These are phyloP conservation scores for Rubia yunnanensis DNA, from an alignment of 257 asterid genomes.

Conservation along the genomic window DNA sequence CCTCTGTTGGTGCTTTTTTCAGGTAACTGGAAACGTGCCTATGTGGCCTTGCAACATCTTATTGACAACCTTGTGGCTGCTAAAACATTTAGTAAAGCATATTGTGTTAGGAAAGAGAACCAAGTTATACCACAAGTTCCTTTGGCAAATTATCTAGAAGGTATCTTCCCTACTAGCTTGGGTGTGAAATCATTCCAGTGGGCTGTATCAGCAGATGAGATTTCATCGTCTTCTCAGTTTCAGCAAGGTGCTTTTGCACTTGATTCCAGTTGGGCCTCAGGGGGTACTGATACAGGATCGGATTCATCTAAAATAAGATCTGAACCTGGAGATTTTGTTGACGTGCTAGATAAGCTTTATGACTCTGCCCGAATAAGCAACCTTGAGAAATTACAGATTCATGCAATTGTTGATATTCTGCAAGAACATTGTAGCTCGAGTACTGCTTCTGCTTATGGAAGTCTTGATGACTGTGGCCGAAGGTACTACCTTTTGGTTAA, in stretches of 20 bases:
- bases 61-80: conserved; percentile 38
- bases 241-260: conserved; percentile 35
- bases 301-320: conserved; percentile 40
- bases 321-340: conserved; percentile 47
- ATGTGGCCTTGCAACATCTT: conserved; percentile 71
- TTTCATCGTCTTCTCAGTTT: conserved; percentile 30
- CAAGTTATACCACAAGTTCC: conserved; percentile 47
- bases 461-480: conserved; percentile 95
- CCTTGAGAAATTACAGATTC: conserved; percentile 68
- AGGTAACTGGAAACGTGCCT: conserved; percentile 90
- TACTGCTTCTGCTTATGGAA: conserved; percentile 64
- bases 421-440: conserved; percentile 59
- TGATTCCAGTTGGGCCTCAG: conserved; percentile 31
- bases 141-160: conserved; percentile 74
- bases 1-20: conserved; percentile 1
- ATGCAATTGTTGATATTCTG: conserved; percentile 60
- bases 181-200: conserved; percentile 51
- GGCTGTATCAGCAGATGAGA: conserved; percentile 27
- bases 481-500: conserved; percentile 34
- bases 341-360: conserved; percentile 51
- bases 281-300: conserved; percentile 27
- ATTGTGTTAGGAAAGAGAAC: conserved; percentile 24
- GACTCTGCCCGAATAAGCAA: conserved; percentile 30
- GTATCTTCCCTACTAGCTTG: conserved; percentile 39
- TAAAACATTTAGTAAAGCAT: conserved; percentile 23